These are phyloP conservation scores for Biscogniauxia marginata DNA, from an alignment of 2,329 filamentous ascomycete species.

Conservation along the genomic window DNA sequence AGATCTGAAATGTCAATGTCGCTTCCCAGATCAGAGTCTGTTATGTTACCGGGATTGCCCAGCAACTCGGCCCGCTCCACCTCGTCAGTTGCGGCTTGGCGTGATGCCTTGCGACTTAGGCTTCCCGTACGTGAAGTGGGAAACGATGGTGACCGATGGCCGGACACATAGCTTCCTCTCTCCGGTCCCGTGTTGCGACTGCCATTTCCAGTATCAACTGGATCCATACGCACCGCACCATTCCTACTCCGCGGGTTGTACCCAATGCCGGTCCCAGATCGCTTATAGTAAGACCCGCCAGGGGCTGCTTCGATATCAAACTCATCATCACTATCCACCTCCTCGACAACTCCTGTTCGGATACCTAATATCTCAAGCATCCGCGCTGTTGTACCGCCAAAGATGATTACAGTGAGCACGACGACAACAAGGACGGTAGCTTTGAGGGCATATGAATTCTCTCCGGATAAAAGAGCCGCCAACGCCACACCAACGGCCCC, in stretches of 20 bases:
- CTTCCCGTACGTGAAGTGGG: conserved; percentile 43
- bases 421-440: conserved; percentile 98
- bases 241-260: conserved; percentile 67
- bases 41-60: conserved; percentile 43
- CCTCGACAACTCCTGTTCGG: conserved; percentile 90
- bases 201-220: conserved; percentile 40
- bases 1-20: conserved; percentile 67
- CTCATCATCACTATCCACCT: conserved; percentile 96
- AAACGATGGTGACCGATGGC: conserved; percentile 49
- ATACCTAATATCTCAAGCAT: conserved; percentile 99
- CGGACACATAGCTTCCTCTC: conserved; percentile 52
- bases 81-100: conserved; percentile 40
- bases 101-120: conserved; percentile 53
- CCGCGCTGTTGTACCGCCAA: conserved; percentile 92
- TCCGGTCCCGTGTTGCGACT: conserved; percentile 29
- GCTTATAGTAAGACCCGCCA: conserved; percentile 75
- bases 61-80: conserved; percentile 58
- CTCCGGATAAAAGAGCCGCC: conserved; percentile 81
- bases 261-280: conserved; percentile 73
- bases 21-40: conserved; percentile 60
- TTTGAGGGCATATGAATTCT: conserved; percentile 77
- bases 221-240: conserved; percentile 58
- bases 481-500: conserved; percentile 95
- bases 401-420: conserved; percentile 97
- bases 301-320: conserved; percentile 88